Conservation (phyloP, 2,329 filamentous ascomycete species). For the Xylaria arbuscula region DNA sequence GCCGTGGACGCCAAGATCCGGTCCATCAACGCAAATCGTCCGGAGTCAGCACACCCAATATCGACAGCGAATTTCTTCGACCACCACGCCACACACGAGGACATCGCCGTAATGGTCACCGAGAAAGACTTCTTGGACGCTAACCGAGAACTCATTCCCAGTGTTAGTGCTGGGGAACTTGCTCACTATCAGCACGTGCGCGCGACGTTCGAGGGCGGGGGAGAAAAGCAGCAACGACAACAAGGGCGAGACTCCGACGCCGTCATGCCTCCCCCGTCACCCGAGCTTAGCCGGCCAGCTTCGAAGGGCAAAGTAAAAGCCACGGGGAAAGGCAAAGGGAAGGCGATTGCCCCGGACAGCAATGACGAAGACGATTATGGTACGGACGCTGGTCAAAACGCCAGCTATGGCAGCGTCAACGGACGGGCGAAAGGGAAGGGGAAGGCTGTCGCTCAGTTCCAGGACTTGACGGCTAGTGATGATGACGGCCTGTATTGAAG, state of each 20-base stretch:
- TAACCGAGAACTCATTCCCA: constrained; percentile 87
- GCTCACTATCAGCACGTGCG: constrained; percentile 90
- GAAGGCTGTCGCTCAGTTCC: constrained; percentile 64
- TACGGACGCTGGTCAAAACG: constrained; percentile 46
- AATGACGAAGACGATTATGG: constrained; percentile 51
- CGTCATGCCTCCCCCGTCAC: constrained; percentile 32
- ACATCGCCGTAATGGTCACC: constrained; percentile 86
- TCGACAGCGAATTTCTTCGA: constrained; percentile 97
- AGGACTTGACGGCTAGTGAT: constrained; percentile 65
- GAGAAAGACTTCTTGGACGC: constrained; percentile 89
- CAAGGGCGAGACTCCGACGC: constrained; percentile 48
- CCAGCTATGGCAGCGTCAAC: constrained; percentile 45
- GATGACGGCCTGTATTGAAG: constrained; percentile 67
- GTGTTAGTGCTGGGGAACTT: constrained; percentile 91
- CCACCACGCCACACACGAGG: constrained; percentile 83
- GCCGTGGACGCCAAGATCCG: constrained; percentile 86
- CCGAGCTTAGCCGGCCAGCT: constrained; percentile 31
- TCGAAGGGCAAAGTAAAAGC: constrained; percentile 53
- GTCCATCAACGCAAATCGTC: constrained; percentile 67
- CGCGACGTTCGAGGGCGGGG: constrained; percentile 79
- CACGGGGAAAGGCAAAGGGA: constrained; percentile 54
- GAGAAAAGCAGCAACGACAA: constrained; percentile 57
- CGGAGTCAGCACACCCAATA: constrained; percentile 62
- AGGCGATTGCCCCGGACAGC: constrained; percentile 50
- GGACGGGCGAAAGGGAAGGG: constrained; percentile 64